Base-by-base conservation (phyloP, 106 monocot genomes). In the Dendrobium chrysotoxum region DNA sequence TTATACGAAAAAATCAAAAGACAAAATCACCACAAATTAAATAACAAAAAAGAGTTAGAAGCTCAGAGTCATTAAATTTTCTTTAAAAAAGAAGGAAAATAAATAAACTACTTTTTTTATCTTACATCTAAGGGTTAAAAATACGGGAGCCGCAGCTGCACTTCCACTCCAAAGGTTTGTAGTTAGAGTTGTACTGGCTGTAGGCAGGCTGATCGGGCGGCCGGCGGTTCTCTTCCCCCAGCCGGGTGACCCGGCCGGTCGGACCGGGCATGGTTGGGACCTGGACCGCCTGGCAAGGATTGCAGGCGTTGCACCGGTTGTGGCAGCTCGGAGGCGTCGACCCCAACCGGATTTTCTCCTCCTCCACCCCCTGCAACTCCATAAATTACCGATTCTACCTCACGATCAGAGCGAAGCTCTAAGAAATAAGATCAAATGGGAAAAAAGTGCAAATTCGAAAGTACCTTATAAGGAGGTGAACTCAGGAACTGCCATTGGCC, bases 271-370 rank as follows among this genome's bases (percentile, higher is more conserved):
- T 68, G 6, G 93, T 92, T 11, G 92, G 98, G 30, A 98, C 92
- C 78, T 98, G 95, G 23, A 98, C 89, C 17, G 98, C 91, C 66
- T 72, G 77, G 89, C 98, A 98, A 0, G 98, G 98, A 81, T 85
- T 86, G 88, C 98, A 98, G 15, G 68, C 79, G 31, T 85, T 88
- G 91, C 98, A 98, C 55, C 92, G 85, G 88, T 89, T 92, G 82
- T 86, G 92, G 85, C 98, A 98, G 84, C 89, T 98, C 8, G 98
- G 95, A 28, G 95, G 98, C n/a, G 84, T 93, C 46, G 98, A 95
- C 0, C 98, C 98, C 80, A 98, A 50, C 74, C 95, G 40, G 26
- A 87, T 79, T 78, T 92, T 92, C 4, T 92, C 94, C 70, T 88
- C 93, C 88, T 83, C 79, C 45, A 10, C 76, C 76, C 25, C 75